Percentiles rank a stretch among this genome's conserved stretches.
Evolutionary conservation across 73 alveolate genomes (phyloP).

Genomic region (Urostyla sp.): DNA sequence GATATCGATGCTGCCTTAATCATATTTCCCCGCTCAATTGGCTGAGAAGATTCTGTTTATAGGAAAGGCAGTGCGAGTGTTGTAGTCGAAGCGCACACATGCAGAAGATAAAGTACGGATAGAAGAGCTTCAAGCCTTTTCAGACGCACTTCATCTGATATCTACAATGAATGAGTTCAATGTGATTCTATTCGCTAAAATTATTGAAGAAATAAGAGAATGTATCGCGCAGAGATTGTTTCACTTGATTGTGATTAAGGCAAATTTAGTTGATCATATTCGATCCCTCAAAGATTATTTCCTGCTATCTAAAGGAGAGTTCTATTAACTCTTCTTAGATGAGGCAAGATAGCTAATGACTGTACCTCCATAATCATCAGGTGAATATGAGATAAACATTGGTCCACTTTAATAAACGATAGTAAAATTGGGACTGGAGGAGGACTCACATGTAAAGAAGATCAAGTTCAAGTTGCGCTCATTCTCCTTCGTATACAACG

Average conservation of each 20-base stretch:
- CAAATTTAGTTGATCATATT: conserved; percentile 80
- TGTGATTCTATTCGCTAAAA: conserved; percentile 78
- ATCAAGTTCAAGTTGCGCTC: conserved; percentile 63
- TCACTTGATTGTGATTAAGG: conserved; percentile 87
- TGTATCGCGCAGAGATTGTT: conserved; percentile 85
- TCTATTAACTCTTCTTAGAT: conserved; percentile 82
- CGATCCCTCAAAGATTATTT: conserved; percentile 82
- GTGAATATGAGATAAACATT: conserved; percentile 62
- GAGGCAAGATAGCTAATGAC: conserved; percentile 79
- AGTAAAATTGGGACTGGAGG: conserved; percentile 62
- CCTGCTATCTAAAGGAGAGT: conserved; percentile 90
- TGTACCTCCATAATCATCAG: conserved; percentile 75
- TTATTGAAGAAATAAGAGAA: conserved; percentile 85
- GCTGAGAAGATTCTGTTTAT: conserved; percentile 91
- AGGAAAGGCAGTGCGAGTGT: conserved; percentile 92
- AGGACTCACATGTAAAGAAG: conserved; percentile 59
- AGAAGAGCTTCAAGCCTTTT: conserved; percentile 83
- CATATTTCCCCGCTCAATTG: conserved; percentile 82
- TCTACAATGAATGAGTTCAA: conserved; percentile 78
- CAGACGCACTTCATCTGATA: conserved; percentile 80
- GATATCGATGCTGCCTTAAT: conserved; percentile 72
- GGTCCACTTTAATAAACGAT: conserved; percentile 68
- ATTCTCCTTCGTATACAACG: conserved; percentile 52
- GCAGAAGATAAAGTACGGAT: conserved; percentile 78
- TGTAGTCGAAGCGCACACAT: conserved; percentile 75